These are phyloP conservation scores for Leishmania amazonensis DNA, from an alignment of 208 protist species.

Conservation along the genomic window DNA sequence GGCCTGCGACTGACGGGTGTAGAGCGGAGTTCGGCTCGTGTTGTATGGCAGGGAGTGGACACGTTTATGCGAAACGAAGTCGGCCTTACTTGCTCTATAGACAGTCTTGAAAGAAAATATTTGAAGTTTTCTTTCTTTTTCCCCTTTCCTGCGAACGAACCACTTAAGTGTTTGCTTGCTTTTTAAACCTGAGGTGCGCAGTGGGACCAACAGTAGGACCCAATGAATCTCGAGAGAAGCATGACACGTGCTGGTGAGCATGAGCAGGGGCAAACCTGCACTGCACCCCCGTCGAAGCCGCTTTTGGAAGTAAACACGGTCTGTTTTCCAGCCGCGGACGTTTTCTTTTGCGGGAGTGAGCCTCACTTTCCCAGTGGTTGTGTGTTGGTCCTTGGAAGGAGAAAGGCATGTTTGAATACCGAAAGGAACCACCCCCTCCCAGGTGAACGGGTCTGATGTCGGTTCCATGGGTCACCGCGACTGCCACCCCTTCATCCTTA, in stretches of 20 bases:
- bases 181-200: too few species aligned
- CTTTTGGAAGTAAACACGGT: not conserved
- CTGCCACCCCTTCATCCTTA: not conserved
- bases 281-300: not conserved
- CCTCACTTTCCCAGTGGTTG: not conserved
- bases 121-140: not conserved
- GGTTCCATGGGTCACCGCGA: not conserved
- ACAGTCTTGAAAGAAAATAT: not conserved
- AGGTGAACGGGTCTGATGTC: not conserved
- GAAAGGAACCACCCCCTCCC: not conserved
- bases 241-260: not conserved
- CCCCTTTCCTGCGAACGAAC: not conserved
- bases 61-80: not conserved
- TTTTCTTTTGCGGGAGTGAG: too few species aligned
- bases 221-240: not conserved
- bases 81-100: not conserved
- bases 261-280: too few species aligned
- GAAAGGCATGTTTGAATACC: not conserved
- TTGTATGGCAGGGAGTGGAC: not conserved
- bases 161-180: not conserved
- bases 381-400: too few species aligned
- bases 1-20: not conserved
- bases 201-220: not conserved
- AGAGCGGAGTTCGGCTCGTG: not conserved
- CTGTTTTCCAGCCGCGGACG: not conserved